Evolutionary conservation across 2,329 filamentous ascomycete genomes (phyloP).

Genomic region (Fusarium floridanum): DNA sequence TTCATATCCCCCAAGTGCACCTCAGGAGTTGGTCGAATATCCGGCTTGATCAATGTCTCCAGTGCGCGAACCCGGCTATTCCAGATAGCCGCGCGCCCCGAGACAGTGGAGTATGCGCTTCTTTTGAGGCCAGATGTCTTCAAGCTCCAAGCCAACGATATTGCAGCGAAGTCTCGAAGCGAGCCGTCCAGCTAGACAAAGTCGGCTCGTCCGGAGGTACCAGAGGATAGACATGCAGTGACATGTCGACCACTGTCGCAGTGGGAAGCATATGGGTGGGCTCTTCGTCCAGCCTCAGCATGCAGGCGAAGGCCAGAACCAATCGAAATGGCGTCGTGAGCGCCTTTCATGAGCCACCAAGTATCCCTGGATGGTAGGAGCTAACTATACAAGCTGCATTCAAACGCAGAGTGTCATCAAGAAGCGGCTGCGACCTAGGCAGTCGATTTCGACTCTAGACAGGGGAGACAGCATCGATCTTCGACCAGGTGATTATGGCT

Average conservation of each 20-base stretch:
- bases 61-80: background rate
- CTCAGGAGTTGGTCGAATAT: background rate
- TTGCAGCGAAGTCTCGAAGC: slow-evolving; percentile 7
- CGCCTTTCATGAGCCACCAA: slow-evolving; percentile 16
- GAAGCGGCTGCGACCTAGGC: background rate
- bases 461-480: slow-evolving; percentile 12
- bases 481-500: slow-evolving; percentile 28
- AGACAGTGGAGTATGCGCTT: background rate
- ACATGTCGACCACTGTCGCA: slow-evolving; percentile 22
- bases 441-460: slow-evolving; percentile 7
- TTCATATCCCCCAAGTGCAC: background rate
- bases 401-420: slow-evolving; percentile 1
- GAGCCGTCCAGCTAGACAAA: background rate
- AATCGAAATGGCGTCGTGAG: slow-evolving; percentile 26
- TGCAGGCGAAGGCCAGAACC: slow-evolving; percentile 36
- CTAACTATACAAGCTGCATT: slow-evolving; percentile 3
- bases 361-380: slow-evolving; percentile 10
- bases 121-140: slow-evolving; percentile 7
- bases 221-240: slow-evolving; percentile 17
- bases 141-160: background rate
- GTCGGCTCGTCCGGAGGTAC: slow-evolving; percentile 30
- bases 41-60: background rate
- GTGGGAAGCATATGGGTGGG: slow-evolving; percentile 25
- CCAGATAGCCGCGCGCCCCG: background rate
- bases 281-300: slow-evolving; percentile 33